phyloP scores from a whole-genome alignment of 106 monocot species.

The Gastrodia elata region DNA sequence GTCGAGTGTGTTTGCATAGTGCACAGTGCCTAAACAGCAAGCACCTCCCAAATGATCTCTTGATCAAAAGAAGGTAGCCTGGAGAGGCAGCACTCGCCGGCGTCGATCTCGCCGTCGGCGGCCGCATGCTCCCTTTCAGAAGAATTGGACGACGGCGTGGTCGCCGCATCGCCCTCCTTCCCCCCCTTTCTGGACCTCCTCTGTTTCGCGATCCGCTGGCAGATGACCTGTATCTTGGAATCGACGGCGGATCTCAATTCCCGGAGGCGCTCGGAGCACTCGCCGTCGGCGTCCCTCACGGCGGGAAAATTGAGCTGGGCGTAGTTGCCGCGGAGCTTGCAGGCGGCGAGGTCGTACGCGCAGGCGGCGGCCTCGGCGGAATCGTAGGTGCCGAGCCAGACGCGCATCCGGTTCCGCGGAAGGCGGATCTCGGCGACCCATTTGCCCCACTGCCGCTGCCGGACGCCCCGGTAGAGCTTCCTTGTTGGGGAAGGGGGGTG shows the following conservation, averaged over 20 bases:
- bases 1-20: no score
- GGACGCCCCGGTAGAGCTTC: constrained; percentile 59
- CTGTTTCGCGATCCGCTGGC: constrained; percentile 17
- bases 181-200: not conserved
- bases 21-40: constrained; percentile 28
- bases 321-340: constrained; percentile 85
- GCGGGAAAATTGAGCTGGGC: constrained; percentile 77
- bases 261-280: constrained; percentile 25
- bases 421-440: constrained; percentile 94
- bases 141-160: not conserved
- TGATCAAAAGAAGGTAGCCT: constrained; percentile 79
- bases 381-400: constrained; percentile 92
- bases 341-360: constrained; percentile 85
- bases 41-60: constrained; percentile 75
- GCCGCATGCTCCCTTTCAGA: not conserved
- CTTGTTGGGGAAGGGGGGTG: not conserved
- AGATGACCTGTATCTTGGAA: constrained; percentile 72
- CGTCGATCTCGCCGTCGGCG: constrained; percentile 2
- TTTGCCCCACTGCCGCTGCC: constrained; percentile 87
- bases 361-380: constrained; percentile 72
- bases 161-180: not conserved
- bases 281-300: constrained; percentile 3
- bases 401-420: constrained; percentile 65
- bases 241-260: constrained; percentile 56
- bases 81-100: constrained; percentile 38